Conservation (phyloP, 1,284 basidiomycete genomes). For the Austropuccinia psidii region DNA sequence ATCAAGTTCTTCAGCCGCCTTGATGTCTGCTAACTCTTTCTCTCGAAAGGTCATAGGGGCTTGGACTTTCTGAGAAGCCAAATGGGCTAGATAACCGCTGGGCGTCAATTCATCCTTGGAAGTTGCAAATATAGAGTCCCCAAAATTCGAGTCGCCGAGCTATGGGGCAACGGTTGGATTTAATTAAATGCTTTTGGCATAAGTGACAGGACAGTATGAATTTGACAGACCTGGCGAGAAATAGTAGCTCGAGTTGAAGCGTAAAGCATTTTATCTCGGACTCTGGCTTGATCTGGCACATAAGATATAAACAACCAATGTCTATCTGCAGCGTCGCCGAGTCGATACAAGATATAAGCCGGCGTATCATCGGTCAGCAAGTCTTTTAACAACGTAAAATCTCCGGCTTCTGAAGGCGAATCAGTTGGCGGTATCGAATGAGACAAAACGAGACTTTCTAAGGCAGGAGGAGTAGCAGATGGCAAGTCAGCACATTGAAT, state of each 20-base stretch:
- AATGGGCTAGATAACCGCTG: constrained; percentile 20
- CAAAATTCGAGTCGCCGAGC: constrained; percentile 35
- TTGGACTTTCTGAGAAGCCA: constrained; percentile 23
- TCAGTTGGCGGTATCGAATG: not conserved
- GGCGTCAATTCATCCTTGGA: constrained; percentile 34
- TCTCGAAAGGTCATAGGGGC: constrained; percentile 33
- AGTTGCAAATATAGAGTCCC: constrained; percentile 34
- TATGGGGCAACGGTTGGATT: no score
- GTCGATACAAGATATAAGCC: constrained; percentile 31
- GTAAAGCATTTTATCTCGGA: constrained; percentile 35
- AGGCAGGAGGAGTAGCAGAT: not conserved
- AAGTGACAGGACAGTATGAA: not conserved
- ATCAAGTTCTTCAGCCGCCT: constrained; percentile 18
- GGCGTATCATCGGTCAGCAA: constrained; percentile 15
- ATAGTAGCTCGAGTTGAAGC: constrained; percentile 32
- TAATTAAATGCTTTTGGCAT: not conserved
- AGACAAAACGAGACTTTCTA: constrained; percentile 11
- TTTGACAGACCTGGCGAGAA: constrained; percentile 25
- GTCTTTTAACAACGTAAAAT: constrained; percentile 26
- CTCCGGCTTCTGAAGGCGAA: not conserved
- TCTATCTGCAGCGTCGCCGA: not conserved
- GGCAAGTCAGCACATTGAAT: not conserved
- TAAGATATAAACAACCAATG: constrained; percentile 34
- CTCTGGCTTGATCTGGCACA: constrained; percentile 32
- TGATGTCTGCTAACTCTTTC: constrained; percentile 35